Base-by-base conservation (phyloP, 176 grass and related monocot genomes). In the Thalia dealbata region DNA sequence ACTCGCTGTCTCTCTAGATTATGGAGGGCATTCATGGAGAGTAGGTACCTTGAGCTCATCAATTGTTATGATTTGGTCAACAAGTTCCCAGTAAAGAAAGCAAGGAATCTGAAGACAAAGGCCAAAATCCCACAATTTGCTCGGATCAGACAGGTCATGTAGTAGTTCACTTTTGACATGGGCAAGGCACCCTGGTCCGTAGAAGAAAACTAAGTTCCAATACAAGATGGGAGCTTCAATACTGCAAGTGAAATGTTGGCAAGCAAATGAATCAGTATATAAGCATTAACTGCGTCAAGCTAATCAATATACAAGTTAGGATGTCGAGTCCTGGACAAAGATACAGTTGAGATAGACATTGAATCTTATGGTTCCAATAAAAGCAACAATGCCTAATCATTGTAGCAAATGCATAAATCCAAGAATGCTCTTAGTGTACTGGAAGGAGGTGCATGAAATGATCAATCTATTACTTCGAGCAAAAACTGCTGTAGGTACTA, bases 161-260 rank as follows among this genome's bases (percentile, higher is more conserved):
- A 99, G 86, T 77, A n/a, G n/a, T 99, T 90, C 50, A 81, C 82
- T 75, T 93, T 99, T n/a, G 95, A 89, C 71, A 93, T 93, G n/a
- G 73, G 76, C 79, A 99, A 85, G 67, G 91, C 95, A 78, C 95
- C 95, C 73, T 77, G 42, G 77, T 99, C 95, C 58, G 95, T 90
- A 80, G 81, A 67, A 14, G 61, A 60, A 72, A 51, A 75, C 56
- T 63, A 38, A 38, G 32, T 63, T 46, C 27, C 0, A 26, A 68
- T 13, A 16, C 14, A 52, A 32, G 48, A 52, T 30, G 54, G n/a
- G 45, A 28, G 3, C 12, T 28, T 28, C 3, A 25, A 29, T 15
- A 13, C 52, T 54, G 23, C 44, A 52, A 72, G 24, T 52, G 12
- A 28, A 24, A 68, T 10, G 21, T 29, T 29, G 50, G 50, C 18